Base-by-base conservation (phyloP, 1,284 basidiomycete genomes). In the Flammula alnicola region DNA sequence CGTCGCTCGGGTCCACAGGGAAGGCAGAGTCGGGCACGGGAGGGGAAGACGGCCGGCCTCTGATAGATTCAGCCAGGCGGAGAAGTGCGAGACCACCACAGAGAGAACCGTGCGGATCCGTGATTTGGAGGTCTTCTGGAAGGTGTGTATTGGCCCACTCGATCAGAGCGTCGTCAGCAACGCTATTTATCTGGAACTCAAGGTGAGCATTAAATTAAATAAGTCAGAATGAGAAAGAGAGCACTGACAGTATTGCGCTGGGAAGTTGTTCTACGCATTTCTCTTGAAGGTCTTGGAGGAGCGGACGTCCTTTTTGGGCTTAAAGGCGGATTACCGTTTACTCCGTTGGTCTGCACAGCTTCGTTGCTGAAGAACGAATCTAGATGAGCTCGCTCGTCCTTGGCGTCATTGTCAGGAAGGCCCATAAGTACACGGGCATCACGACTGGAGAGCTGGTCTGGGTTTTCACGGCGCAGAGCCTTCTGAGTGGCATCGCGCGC, bases 401-500 rank as follows among this genome's bases (percentile, higher is more conserved):
- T 75, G 3, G 64, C 68, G 30, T 72, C 63, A 37, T 69, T 66
- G 45, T 62, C 67, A 50, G 71, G 65, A 40, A 81, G 60, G 44
- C 88, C 84, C 84, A 93, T 90, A 33, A 95, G 72, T 7, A 95
- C 79, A 17, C 84, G 83, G 2, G 92, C 91, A 64, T 95, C 93
- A 5, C 92, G 83, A 33, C 83, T 88, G 0, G 94, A 95, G 10
- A 99, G 78, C 64, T 95, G 88, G 66, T 93, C 90, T 6, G 93
- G 90, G 65, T 98, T 93, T 57, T 94, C 91, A 26, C 93, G 78
- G 8, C 91, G 82, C 48, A 90, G 77, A 0, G 94, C 94, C 52
- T 89, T 87, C 72, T 99, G 96, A 0, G 91, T 92, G 4, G 94
- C 91, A 4, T 85, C 93, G 11, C 95, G 86, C 7, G 88, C 85